Evolutionary conservation across 2,329 filamentous ascomycete genomes (phyloP), one percentile per base, ranked within the genome.

Genomic region (Pestalotiopsis fici): DNA sequence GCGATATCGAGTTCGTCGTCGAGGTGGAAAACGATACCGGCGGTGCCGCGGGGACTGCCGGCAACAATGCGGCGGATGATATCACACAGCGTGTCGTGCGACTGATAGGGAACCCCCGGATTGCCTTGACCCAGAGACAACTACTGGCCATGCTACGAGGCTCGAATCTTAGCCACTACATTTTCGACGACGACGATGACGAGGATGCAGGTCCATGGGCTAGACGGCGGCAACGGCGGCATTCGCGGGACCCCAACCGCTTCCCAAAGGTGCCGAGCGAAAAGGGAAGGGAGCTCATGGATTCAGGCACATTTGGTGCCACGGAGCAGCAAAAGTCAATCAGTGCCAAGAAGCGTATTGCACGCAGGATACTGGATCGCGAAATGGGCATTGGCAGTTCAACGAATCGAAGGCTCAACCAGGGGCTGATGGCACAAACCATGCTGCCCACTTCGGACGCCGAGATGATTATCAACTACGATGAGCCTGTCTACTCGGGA

Each of bases 221-320:
- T 62, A 82, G 83, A 72, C 80, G 84, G 54, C 78, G 83, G 39
- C 80, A 85, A 59, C 83, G 86, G 64, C 76, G 79, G 23, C 75
- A 76, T 12, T 71, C 70, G 1, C 74, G 79, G n/a, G 86, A 89
- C 67, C 85, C 85, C 2, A 79, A 89, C 69, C 82, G 88, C 57
- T 95, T 95, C 68, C 93, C 95, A n/a, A 92, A 92, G 73, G 89
- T 97, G 0, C 95, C 95, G 0, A 97, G 91, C 74, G 89, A 92
- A 12, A 86, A 89, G 69, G 95, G 96, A 7, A 84, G 80, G 61
- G 88, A 91, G 72, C 82, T 98, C 69, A 97, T 98, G 94, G 85
- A 88, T 50, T 91, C 90, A 35, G 95, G 95, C 1, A 84, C 83
- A 2, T 98, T 98, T 80, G 95, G 95, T 39, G 84, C 85, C 21